Conservation (phyloP, 2,329 filamentous ascomycete species). For the Trichoderma simmonsii region DNA sequence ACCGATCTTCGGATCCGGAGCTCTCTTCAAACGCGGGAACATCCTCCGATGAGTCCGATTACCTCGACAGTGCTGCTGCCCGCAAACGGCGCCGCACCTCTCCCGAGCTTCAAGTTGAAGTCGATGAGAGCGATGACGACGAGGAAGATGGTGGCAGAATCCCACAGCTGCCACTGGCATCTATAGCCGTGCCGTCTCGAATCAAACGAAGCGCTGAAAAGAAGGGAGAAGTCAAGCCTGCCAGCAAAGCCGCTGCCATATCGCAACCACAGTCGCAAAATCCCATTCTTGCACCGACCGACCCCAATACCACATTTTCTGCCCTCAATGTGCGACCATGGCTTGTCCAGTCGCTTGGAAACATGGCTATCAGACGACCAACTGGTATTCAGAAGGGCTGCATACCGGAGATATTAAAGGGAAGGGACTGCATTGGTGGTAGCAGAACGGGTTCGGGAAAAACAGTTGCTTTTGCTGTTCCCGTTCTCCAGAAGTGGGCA, state of each 20-base stretch:
- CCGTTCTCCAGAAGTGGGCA: slow-evolving; percentile 90
- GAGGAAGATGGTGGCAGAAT: slow-evolving; percentile 22
- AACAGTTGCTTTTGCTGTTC: slow-evolving; percentile 91
- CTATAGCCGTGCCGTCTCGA: slow-evolving; percentile 52
- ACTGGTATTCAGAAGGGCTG: slow-evolving; percentile 91
- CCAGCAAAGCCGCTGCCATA: neutral
- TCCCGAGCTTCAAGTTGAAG: slow-evolving; percentile 20
- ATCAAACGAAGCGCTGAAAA: slow-evolving; percentile 41
- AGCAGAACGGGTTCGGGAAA: slow-evolving; percentile 96
- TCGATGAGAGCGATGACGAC: slow-evolving; percentile 27
- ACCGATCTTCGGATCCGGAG: slow-evolving; percentile 9
- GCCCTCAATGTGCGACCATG: slow-evolving; percentile 75
- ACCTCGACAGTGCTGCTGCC: slow-evolving; percentile 43
- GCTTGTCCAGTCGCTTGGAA: slow-evolving; percentile 76
- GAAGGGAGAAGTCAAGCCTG: slow-evolving; percentile 21
- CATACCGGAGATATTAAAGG: slow-evolving; percentile 88
- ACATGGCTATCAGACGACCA: slow-evolving; percentile 78
- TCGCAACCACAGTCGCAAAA: slow-evolving; percentile 28
- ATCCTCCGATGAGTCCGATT: slow-evolving; percentile 45
- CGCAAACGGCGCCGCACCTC: slow-evolving; percentile 47
- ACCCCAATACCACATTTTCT: slow-evolving; percentile 64
- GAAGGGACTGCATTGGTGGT: slow-evolving; percentile 90
- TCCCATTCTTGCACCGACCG: slow-evolving; percentile 49
- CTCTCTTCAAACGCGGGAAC: neutral
- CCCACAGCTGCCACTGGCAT: slow-evolving; percentile 36